Conservation (phyloP, 2,329 filamentous ascomycete species). For the Albophoma yamanashiensis region DNA sequence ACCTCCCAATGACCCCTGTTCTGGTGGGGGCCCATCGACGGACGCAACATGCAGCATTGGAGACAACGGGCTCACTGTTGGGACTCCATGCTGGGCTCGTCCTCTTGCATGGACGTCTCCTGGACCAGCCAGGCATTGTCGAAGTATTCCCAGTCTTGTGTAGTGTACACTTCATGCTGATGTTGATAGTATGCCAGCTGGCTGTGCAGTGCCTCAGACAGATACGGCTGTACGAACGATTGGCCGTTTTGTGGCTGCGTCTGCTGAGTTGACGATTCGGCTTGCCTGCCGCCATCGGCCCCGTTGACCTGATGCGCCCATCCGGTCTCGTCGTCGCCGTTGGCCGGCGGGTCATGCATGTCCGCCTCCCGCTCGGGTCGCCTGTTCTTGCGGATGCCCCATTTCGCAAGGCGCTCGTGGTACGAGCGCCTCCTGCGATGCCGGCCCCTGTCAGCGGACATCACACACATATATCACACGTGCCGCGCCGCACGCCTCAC, state of each 20-base stretch:
- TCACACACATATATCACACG: too few relatives aligned
- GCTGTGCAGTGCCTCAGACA: not conserved
- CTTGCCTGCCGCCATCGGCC: not conserved
- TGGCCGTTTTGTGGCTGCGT: not conserved
- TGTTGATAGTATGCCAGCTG: not conserved
- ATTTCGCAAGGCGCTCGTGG: constrained; percentile 34
- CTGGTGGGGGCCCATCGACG: too few relatives aligned
- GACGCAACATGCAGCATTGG: not conserved
- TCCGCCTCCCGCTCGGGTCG: constrained; percentile 18
- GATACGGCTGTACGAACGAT: not conserved
- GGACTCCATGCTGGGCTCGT: not conserved
- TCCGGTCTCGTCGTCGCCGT: not conserved
- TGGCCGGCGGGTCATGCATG: not conserved
- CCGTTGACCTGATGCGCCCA: not conserved
- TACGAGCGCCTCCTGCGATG: constrained; percentile 30
- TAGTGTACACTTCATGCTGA: not conserved
- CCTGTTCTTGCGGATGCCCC: constrained; percentile 37
- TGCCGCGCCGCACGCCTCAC: too few relatives aligned
- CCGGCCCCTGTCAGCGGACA: not conserved
- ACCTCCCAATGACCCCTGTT: too few relatives aligned
- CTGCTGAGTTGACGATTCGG: not conserved
- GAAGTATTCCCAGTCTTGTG: not conserved
- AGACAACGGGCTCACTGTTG: not conserved
- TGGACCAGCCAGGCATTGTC: not conserved
- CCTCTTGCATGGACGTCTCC: not conserved